Evolutionary conservation across 2,329 filamentous ascomycete genomes (phyloP).

Genomic region (Davidsoniella eucalypti): DNA sequence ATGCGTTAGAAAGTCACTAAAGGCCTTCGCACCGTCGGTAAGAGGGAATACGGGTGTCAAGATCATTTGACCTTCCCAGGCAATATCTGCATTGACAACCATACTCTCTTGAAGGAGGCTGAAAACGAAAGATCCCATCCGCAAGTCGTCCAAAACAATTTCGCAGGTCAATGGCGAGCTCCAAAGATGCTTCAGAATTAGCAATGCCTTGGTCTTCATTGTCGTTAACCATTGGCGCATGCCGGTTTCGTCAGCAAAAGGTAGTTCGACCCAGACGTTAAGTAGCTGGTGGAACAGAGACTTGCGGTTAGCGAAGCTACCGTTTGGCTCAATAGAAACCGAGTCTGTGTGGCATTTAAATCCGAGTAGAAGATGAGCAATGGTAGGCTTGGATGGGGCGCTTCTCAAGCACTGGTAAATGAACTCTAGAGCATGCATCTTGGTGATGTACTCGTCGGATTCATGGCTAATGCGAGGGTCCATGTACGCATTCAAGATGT

Average conservation of each 20-base stretch:
- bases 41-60: conserved; percentile 50
- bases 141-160: conserved; percentile 63
- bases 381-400: conserved; percentile 60
- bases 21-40: conserved; percentile 47
- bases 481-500: conserved; percentile 35
- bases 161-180: conserved; percentile 60
- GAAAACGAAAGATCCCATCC: conserved; percentile 65
- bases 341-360: conserved; percentile 61
- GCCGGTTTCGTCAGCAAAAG: conserved; percentile 42
- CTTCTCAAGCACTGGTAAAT: conserved; percentile 63
- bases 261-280: conserved; percentile 51
- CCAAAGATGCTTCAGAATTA: conserved; percentile 70
- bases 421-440: conserved; percentile 72
- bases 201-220: conserved; percentile 51
- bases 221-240: conserved; percentile 53
- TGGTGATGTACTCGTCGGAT: conserved; percentile 62
- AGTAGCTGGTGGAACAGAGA: conserved; percentile 77
- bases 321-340: conserved; percentile 49
- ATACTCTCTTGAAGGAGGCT: conserved; percentile 56
- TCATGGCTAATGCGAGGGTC: conserved; percentile 57
- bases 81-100: conserved; percentile 49
- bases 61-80: conserved; percentile 57
- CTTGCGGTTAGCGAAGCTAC: conserved; percentile 52
- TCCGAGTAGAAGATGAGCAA: conserved; percentile 81
- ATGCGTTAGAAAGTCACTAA: conserved; percentile 62